Conservation (phyloP, 805 yeast genomes). For the Yamadazyma laniorum region DNA sequence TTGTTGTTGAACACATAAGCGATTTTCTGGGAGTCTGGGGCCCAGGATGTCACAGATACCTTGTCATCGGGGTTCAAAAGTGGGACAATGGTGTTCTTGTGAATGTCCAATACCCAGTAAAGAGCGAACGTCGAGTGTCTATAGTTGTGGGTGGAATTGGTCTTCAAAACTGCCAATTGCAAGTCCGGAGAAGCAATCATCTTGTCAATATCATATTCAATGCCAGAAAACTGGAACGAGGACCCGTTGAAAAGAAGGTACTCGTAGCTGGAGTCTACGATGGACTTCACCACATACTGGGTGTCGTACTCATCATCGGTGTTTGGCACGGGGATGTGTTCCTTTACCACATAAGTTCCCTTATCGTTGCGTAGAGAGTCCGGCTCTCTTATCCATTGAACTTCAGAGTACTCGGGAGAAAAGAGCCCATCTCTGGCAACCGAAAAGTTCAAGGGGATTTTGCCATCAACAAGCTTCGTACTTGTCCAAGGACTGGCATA, state of each 20-base stretch:
- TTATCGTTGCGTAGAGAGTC: slow-evolving; percentile 51
- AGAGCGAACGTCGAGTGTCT: slow-evolving; percentile 65
- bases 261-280: slow-evolving; percentile 44
- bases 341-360: slow-evolving; percentile 59
- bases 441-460: slow-evolving; percentile 27
- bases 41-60: slow-evolving; percentile 58
- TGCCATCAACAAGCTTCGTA: slow-evolving; percentile 14
- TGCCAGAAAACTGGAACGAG: slow-evolving; percentile 38
- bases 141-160: slow-evolving; percentile 63
- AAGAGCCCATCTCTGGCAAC: slow-evolving; percentile 55
- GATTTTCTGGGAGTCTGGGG: slow-evolving; percentile 56
- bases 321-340: slow-evolving; percentile 13
- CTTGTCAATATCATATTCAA: slow-evolving; percentile 46
- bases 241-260: slow-evolving; percentile 51
- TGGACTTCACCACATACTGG: slow-evolving; percentile 55
- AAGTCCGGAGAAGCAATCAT: slow-evolving; percentile 69
- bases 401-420: slow-evolving; percentile 46
- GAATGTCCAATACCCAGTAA: slow-evolving; percentile 62
- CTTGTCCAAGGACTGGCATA: slow-evolving; percentile 2
- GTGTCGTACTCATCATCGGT: slow-evolving; percentile 27
- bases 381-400: slow-evolving; percentile 70
- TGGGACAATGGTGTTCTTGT: slow-evolving; percentile 23
- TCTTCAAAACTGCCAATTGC: slow-evolving; percentile 53
- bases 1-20: slow-evolving; percentile 58
- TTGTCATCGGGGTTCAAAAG: slow-evolving; percentile 18